A percentile compares a stretch with the other conserved stretches of the same genome.
These are phyloP conservation scores for Myrica gale DNA, from an alignment of 306 rosid species.

Conservation along the genomic window DNA sequence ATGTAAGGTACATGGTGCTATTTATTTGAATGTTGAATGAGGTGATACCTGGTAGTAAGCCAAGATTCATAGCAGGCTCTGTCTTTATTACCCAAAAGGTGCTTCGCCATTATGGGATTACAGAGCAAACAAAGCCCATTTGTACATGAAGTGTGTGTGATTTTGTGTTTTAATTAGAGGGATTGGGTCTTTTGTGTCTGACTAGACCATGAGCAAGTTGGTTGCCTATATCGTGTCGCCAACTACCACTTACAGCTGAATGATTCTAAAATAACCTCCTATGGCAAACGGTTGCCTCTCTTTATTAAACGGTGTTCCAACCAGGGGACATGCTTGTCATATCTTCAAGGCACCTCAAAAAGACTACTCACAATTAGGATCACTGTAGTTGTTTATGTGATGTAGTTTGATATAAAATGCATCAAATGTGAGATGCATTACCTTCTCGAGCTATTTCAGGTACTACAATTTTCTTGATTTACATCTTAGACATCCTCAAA, in stretches of 20 bases:
- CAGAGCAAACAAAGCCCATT: background rate
- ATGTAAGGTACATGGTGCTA: background rate
- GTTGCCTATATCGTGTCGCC: background rate
- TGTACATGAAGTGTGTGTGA: background rate
- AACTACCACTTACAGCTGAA: background rate
- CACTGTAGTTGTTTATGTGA: background rate
- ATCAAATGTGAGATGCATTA: background rate
- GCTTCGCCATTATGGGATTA: background rate
- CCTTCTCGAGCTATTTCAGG: background rate
- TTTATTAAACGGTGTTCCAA: background rate
- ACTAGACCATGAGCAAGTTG: background rate
- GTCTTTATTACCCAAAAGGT: background rate
- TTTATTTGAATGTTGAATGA: background rate
- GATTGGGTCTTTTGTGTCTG: background rate
- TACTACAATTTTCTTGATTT: background rate
- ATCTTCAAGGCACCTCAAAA: background rate
- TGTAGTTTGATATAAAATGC: background rate
- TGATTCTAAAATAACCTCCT: background rate
- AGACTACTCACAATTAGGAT: background rate
- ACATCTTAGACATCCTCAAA: background rate
- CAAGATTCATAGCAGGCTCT: background rate
- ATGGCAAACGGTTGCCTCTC: background rate
- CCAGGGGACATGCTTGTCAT: background rate
- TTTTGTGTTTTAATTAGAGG: background rate
- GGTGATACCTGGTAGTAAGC: background rate